Evolutionary conservation across 2,329 filamentous ascomycete genomes (phyloP).

Genomic region (Fusarium domesticum): DNA sequence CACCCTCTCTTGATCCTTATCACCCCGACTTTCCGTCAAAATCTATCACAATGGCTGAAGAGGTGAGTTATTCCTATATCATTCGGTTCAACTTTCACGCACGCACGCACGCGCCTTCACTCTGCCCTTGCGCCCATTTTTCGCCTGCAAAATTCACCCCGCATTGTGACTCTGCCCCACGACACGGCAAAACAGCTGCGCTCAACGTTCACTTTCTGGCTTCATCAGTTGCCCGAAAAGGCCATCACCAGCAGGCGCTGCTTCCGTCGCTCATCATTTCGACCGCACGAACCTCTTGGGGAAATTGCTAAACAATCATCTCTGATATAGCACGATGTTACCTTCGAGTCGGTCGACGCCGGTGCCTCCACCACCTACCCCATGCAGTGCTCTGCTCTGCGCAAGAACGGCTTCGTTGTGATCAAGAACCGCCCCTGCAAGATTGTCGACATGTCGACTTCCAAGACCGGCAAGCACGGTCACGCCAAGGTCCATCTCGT

Average conservation of each 20-base stretch:
- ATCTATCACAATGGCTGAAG: constrained; percentile 57
- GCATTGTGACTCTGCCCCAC: constrained; percentile 43
- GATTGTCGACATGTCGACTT: constrained; percentile 99
- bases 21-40: constrained; percentile 37
- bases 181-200: constrained; percentile 22
- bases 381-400: constrained; percentile 99
- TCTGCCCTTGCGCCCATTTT: constrained; percentile 31
- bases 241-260: constrained; percentile 4
- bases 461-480: constrained; percentile 99
- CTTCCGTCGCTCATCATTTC: neutral
- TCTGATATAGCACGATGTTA: constrained; percentile 59
- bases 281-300: no score
- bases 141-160: constrained; percentile 43
- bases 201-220: constrained; percentile 12
- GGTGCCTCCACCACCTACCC: constrained; percentile 92
- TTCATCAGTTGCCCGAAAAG: constrained; percentile 11
- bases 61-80: constrained; percentile 43
- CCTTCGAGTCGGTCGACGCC: constrained; percentile 92
- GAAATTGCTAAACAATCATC: constrained; percentile 6
- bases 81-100: neutral
- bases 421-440: constrained; percentile 99
- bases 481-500: constrained; percentile 99
- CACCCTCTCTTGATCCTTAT: constrained; percentile 28
- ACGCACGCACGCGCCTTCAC: constrained; percentile 24
- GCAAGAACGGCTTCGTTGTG: constrained; percentile 98